Percentiles rank a stretch among this genome's conserved stretches.
These are phyloP conservation scores for Saccharomycopsis sp. DNA, from an alignment of 805 yeast species.

Conservation along the genomic window DNA sequence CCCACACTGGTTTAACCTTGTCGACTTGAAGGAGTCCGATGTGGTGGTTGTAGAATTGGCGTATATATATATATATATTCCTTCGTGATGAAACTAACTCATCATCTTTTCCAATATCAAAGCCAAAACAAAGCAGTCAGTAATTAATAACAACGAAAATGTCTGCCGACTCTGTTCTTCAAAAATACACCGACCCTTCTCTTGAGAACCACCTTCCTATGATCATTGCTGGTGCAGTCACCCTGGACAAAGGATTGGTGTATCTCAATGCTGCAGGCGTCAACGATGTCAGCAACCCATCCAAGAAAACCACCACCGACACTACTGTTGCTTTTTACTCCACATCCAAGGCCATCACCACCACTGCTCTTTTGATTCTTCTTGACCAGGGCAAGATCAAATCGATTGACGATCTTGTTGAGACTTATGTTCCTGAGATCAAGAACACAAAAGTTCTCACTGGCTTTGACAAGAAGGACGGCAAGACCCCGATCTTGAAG, in stretches of 20 bases:
- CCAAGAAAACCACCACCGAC: constrained; percentile 21
- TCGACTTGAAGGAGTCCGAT: no score
- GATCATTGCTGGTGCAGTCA: constrained; percentile 21
- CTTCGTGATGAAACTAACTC: no score
- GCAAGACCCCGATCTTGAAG: constrained; percentile 2
- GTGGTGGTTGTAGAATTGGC: no score
- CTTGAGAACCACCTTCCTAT: constrained; percentile 19
- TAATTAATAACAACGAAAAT: no score
- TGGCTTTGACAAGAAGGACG: constrained; percentile 20
- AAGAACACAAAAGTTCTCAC: background rate
- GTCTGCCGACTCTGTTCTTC: no score
- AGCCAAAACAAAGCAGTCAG: no score
- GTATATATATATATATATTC: no score
- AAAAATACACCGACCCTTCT: constrained; percentile 16
- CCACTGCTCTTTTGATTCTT: constrained; percentile 28
- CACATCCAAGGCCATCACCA: constrained; percentile 28
- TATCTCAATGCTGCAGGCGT: constrained; percentile 21
- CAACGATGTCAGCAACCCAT: constrained; percentile 4
- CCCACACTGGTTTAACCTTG: no score
- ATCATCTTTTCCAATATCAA: no score
- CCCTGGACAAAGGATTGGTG: constrained; percentile 19
- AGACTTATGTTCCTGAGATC: constrained; percentile 1
- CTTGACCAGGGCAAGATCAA: constrained; percentile 27
- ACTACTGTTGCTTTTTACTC: constrained; percentile 27
- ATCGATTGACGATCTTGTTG: constrained; percentile 24